Conservation (phyloP, 176 grass and related monocot species). For the Stipa capillata region DNA sequence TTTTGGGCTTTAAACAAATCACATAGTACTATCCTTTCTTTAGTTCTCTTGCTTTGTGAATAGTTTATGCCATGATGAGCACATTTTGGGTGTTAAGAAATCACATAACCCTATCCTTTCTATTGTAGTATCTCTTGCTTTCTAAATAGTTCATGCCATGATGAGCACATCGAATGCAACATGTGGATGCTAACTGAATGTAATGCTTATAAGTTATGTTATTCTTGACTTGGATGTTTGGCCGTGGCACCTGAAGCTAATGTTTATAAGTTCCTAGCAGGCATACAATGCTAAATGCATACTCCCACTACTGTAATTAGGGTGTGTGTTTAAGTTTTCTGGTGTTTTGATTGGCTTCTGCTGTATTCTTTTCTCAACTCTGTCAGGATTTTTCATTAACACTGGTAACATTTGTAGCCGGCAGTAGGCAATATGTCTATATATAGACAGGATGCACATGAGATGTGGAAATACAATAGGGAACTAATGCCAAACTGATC, state of each 20-base stretch:
- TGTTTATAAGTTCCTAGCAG: background rate
- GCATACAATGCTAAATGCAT: background rate
- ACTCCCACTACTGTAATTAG: background rate
- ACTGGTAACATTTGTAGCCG: background rate
- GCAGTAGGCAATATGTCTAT: background rate
- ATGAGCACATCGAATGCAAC: background rate
- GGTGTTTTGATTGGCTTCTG: background rate
- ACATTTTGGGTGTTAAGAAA: background rate
- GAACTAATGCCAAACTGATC: too few species aligned
- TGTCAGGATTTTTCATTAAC: background rate
- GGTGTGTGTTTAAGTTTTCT: background rate
- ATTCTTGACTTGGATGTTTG: conserved; percentile 6
- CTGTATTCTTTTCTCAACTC: background rate
- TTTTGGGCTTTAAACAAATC: too few species aligned
- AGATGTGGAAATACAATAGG: background rate
- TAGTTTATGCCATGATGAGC: too few species aligned
- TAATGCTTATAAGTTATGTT: background rate
- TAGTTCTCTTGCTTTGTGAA: too few species aligned
- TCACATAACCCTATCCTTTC: background rate
- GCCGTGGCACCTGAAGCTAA: background rate
- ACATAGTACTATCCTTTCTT: too few species aligned
- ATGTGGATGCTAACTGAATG: background rate
- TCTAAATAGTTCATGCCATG: background rate
- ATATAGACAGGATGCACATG: background rate
- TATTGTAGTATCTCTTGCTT: background rate